These are phyloP conservation scores for Friedmanniomyces endolithicus DNA, from an alignment of 495 filamentous ascomycete species.

Conservation along the genomic window DNA sequence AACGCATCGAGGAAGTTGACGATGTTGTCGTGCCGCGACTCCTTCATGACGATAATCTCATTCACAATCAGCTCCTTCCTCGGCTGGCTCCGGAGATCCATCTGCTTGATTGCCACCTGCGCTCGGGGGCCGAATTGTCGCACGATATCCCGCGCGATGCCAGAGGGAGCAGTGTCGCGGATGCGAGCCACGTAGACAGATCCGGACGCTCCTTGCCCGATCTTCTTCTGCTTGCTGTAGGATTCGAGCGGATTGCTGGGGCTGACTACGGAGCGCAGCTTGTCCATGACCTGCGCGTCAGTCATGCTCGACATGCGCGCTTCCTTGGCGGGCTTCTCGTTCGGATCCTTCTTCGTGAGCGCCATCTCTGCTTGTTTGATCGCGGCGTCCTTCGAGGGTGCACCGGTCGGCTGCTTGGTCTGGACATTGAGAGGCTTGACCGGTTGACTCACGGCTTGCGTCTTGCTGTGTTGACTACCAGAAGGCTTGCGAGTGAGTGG, in stretches of 20 bases:
- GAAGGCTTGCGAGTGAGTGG: constrained; percentile 22
- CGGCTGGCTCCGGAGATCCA: constrained; percentile 95
- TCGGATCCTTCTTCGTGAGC: constrained; percentile 73
- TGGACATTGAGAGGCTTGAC: constrained; percentile 87
- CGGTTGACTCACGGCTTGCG: constrained; percentile 14
- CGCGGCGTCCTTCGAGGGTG: constrained; percentile 22
- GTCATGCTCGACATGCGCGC: constrained; percentile 96
- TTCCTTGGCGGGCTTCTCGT: constrained; percentile 73
- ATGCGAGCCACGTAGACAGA: constrained; percentile 96
- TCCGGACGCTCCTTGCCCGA: constrained; percentile 93
- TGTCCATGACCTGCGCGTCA: constrained; percentile 92
- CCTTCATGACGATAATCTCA: constrained; percentile 99
- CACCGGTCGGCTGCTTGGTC: constrained; percentile 53
- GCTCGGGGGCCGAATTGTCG: constrained; percentile 52
- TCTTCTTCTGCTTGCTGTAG: constrained; percentile 53
- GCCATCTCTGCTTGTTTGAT: constrained; percentile 47
- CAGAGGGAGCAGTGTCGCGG: constrained; percentile 57
- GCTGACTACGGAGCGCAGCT: constrained; percentile 81
- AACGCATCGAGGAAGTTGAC: constrained; percentile 98
- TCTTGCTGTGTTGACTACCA: constrained; percentile 3
- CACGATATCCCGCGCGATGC: constrained; percentile 53
- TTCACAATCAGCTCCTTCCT: constrained; percentile 98
- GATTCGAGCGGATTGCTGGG: constrained; percentile 72
- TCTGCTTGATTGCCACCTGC: constrained; percentile 97
- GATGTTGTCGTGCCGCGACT: constrained; percentile 93